Conservation (phyloP, 2,329 filamentous ascomycete species). For the Fusarium pseudograminearum region DNA sequence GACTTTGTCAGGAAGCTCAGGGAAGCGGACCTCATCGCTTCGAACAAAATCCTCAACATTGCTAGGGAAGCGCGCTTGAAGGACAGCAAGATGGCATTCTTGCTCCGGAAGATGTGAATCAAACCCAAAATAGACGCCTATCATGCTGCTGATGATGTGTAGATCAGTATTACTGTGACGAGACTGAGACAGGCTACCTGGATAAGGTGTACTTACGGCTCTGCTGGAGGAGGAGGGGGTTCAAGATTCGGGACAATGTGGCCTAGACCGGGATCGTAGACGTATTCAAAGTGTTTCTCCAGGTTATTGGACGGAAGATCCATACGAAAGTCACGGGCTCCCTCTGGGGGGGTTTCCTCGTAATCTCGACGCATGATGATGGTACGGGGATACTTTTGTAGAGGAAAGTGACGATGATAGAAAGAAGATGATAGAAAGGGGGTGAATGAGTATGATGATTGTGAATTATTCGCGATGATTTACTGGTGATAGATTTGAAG, state of each 20-base stretch:
- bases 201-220: not conserved
- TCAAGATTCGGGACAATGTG: not conserved
- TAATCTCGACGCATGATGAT: not conserved
- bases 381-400: not conserved
- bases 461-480: not conserved
- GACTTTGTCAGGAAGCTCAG: not conserved
- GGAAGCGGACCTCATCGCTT: not conserved
- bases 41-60: not conserved
- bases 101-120: not conserved
- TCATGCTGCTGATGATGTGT: not conserved
- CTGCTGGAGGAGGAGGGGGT: not conserved
- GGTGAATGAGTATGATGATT: not conserved
- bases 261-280: not conserved
- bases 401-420: not conserved
- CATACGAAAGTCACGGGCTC: not conserved
- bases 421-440: not conserved
- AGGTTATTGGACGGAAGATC: not conserved
- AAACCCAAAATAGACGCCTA: conserved; percentile 2
- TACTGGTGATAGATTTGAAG: not conserved
- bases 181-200: not conserved
- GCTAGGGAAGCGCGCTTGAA: not conserved
- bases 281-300: not conserved
- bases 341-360: not conserved
- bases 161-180: not conserved
- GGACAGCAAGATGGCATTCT: not conserved